Percentiles rank a stretch among this genome's conserved stretches.
phyloP scores from a whole-genome alignment of 1,139 yeast species.

The Blastobotrys serpentis region DNA sequence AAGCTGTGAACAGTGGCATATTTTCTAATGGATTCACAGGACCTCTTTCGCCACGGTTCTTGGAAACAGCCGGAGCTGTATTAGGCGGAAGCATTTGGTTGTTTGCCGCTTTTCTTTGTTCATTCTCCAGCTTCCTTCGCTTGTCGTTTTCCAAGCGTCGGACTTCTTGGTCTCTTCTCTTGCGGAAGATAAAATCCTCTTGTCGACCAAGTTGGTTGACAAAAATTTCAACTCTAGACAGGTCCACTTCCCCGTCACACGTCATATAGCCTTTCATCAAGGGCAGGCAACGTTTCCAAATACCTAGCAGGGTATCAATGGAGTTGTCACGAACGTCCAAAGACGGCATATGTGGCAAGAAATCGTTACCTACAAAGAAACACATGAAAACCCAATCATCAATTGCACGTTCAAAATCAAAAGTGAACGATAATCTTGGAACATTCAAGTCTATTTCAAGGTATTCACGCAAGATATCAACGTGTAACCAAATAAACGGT shows the following conservation, averaged over 20 bases:
- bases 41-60: constrained; percentile 59
- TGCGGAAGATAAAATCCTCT: constrained; percentile 78
- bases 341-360: constrained; percentile 93
- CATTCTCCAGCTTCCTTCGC: constrained; percentile 50
- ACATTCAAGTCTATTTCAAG: constrained; percentile 73
- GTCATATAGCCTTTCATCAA: constrained; percentile 74
- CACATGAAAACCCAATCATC: constrained; percentile 99
- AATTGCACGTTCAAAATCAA: constrained; percentile 90
- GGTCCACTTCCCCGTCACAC: constrained; percentile 79
- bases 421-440: constrained; percentile 67
- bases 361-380: constrained; percentile 98
- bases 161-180: constrained; percentile 63
- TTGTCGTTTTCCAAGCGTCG: constrained; percentile 63
- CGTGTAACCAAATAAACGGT: constrained; percentile 93
- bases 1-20: constrained; percentile 72
- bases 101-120: constrained; percentile 22
- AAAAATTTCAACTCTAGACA: constrained; percentile 72
- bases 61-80: constrained; percentile 26
- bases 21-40: constrained; percentile 69
- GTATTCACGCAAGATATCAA: constrained; percentile 84
- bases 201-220: constrained; percentile 63
- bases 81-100: constrained; percentile 22
- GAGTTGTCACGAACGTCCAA: constrained; percentile 94
- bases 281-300: constrained; percentile 80
- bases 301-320: constrained; percentile 71